Conservation (phyloP, 371 early-diverging fungal genomes). For the Choanephora cucurbitarum region DNA sequence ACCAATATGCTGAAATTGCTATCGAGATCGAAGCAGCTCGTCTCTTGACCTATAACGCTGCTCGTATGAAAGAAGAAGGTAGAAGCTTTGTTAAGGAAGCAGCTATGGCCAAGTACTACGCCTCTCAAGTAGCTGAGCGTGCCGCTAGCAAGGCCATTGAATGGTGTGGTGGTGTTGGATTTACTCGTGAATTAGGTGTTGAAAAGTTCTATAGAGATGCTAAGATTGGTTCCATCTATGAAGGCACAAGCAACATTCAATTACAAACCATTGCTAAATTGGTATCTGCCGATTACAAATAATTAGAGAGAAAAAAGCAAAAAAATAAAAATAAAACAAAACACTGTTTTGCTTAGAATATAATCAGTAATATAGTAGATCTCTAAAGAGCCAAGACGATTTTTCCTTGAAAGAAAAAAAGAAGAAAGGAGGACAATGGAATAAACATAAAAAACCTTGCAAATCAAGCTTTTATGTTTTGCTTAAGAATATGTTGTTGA, state of each 20-base stretch:
- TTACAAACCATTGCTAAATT: slow-evolving; percentile 92
- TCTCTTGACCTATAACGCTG: slow-evolving; percentile 96
- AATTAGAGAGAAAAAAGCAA: not conserved
- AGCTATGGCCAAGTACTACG: slow-evolving; percentile 97
- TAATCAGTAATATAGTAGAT: too few relatives aligned
- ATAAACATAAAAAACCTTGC: too few relatives aligned
- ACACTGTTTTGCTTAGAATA: too few relatives aligned
- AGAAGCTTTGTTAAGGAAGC: slow-evolving; percentile 91
- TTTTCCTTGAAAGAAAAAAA: too few relatives aligned
- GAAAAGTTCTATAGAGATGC: slow-evolving; percentile 98
- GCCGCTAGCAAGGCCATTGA: slow-evolving; percentile 90
- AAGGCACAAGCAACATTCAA: slow-evolving; percentile 92
- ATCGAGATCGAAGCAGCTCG: slow-evolving; percentile 97
- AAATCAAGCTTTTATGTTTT: too few relatives aligned
- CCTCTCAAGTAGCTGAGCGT: slow-evolving; percentile 94
- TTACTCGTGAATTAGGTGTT: slow-evolving; percentile 76
- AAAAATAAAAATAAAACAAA: too few relatives aligned
- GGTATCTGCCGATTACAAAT: slow-evolving; percentile 20
- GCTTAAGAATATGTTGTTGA: too few relatives aligned
- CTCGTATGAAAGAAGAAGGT: slow-evolving; percentile 94
- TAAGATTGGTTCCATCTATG: slow-evolving; percentile 90
- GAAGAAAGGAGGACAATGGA: too few relatives aligned
- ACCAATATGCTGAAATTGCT: slow-evolving; percentile 93
- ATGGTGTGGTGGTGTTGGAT: slow-evolving; percentile 98
- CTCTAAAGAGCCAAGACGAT: too few relatives aligned